Conservation (phyloP, 2,329 filamentous ascomycete species). For the Periconia sp. region DNA sequence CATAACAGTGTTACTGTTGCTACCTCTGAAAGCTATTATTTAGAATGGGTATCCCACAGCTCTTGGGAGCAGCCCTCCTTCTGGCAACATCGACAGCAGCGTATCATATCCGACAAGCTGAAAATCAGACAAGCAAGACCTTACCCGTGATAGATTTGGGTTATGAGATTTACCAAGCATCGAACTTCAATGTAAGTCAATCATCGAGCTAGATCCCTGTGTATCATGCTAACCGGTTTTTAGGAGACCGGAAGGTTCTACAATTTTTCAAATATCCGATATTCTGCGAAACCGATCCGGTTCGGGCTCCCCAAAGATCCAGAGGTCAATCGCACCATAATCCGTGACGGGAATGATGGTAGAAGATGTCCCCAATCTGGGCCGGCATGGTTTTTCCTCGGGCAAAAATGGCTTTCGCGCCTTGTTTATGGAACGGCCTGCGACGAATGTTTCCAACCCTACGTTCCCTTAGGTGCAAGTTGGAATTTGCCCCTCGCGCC, state of each 20-base stretch:
- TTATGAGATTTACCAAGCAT: conserved; percentile 51
- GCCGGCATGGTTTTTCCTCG: not conserved
- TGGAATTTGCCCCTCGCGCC: not conserved
- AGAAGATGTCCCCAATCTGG: conserved; percentile 15
- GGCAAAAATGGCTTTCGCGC: not conserved
- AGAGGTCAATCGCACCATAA: conserved; percentile 36
- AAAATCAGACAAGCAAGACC: not conserved
- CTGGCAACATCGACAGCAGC: conserved; percentile 2
- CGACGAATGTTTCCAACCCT: conserved; percentile 1
- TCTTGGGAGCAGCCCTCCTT: not conserved
- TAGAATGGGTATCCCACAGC: conserved; percentile 1
- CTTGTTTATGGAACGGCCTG: not conserved
- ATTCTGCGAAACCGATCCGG: conserved; percentile 49
- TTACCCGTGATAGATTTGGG: conserved; percentile 51
- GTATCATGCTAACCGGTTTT: not conserved
- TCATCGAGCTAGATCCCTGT: not conserved
- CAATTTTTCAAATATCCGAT: conserved; percentile 57
- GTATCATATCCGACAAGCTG: conserved; percentile 1
- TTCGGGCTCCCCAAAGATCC: conserved; percentile 48
- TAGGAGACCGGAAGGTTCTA: conserved; percentile 40
- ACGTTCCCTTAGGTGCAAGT: not conserved
- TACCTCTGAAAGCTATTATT: not conserved
- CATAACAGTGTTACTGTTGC: not conserved
- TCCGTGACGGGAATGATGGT: conserved; percentile 46
- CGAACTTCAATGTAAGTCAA: conserved; percentile 38